Percentiles rank a stretch among this genome's conserved stretches.
Evolutionary conservation across 2,329 filamentous ascomycete species (phyloP).

Genomic region (Lasiodiplodia gonubiensis): DNA sequence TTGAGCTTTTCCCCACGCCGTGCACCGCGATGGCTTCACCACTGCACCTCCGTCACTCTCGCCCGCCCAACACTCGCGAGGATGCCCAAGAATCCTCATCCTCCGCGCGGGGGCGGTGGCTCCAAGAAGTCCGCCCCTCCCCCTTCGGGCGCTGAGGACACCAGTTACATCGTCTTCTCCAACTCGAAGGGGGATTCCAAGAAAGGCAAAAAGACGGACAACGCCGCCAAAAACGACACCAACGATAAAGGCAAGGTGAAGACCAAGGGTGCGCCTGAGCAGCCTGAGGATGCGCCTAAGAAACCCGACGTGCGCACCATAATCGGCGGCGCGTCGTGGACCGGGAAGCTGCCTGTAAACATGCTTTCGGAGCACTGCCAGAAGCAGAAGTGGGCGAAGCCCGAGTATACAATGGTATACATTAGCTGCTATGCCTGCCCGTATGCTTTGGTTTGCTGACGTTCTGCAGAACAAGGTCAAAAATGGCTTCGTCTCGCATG

Average conservation of each 20-base stretch:
- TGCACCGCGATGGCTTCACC: slow-evolving; percentile 20
- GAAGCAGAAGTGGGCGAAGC: slow-evolving; percentile 93
- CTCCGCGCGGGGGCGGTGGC: slow-evolving; percentile 47
- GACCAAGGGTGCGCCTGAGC: slow-evolving; percentile 38
- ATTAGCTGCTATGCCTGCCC: neutral
- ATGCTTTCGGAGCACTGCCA: slow-evolving; percentile 93
- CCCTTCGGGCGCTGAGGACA: slow-evolving; percentile 47
- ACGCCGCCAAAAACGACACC: slow-evolving; percentile 30
- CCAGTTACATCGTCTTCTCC: slow-evolving; percentile 57
- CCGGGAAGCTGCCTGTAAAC: slow-evolving; percentile 93
- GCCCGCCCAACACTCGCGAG: slow-evolving; percentile 20
- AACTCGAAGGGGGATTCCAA: slow-evolving; percentile 49
- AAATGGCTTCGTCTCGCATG: slow-evolving; percentile 78
- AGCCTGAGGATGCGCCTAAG: slow-evolving; percentile 54
- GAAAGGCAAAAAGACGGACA: slow-evolving; percentile 46
- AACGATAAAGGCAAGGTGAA: slow-evolving; percentile 43
- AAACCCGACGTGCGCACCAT: slow-evolving; percentile 72
- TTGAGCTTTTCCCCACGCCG: slow-evolving; percentile 22
- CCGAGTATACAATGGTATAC: slow-evolving; percentile 82
- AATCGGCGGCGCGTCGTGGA: slow-evolving; percentile 96
- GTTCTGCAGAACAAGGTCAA: slow-evolving; percentile 64
- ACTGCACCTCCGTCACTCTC: slow-evolving; percentile 13
- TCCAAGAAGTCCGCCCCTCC: slow-evolving; percentile 43
- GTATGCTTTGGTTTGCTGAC: slow-evolving; percentile 28
- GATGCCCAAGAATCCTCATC: slow-evolving; percentile 59